Evolutionary conservation across 78 protist genomes (phyloP), one percentile per base, ranked within the genome.

Genomic region (Speleostelium caveatum): DNA sequence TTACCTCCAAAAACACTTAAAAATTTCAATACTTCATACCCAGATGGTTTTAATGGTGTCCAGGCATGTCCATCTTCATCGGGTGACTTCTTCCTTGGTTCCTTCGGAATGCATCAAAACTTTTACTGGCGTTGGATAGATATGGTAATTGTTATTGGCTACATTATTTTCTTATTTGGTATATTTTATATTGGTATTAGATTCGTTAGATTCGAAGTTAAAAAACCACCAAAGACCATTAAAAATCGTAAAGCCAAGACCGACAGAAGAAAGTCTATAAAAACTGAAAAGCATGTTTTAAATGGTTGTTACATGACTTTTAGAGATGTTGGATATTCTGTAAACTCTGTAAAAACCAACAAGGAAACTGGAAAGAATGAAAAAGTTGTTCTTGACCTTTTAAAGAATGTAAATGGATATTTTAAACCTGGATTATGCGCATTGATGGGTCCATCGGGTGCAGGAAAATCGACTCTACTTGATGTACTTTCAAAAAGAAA

Each of bases 401-500:
- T 91, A 32, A 78, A 69, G 28, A 51, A 71, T 36, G 66, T 91
- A 35, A 91, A 91, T 66, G 95, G 95, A 36, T 91, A 42, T n/a
- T 61, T 78, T 17, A 74, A 56, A 28, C 95, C 95, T 0, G 91
- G 91, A 33, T 41, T 69, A 55, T 55, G 39, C 12, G 96, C 96
- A 21, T 45, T 88, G 53, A 88, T 88, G 94, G 94, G 94, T 51
- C 87, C 94, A 24, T 66, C 80, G 8, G 94, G 94, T 26, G 86
- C 86, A 3, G 86, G 76, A 6, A 95, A 96, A 74, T 86, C 94
- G 17, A 94, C 97, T 1, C 39, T 94, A 63, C 66, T 94, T 26
- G 95, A 94, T 68, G 88, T 94, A 7, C 74, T 96, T 17, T 94
- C 96, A 21, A 56, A 68, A 49, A 58, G 97, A 53, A 92, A 95